Evolutionary conservation across 1,284 basidiomycete genomes (phyloP).

Genomic region (Irpex sp.): DNA sequence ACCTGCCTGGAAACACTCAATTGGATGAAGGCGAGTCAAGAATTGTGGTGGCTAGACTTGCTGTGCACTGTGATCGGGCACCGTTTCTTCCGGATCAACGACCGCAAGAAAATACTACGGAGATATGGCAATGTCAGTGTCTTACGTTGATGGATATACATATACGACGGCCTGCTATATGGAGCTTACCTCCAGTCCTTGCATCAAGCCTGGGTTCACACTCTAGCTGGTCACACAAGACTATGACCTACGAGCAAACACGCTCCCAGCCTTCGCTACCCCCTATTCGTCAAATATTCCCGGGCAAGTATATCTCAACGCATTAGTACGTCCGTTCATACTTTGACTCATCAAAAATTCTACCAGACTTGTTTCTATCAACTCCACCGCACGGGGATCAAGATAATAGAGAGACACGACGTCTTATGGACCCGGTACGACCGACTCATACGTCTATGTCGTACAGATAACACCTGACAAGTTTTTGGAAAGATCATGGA

Average conservation of each 20-base stretch:
- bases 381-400: too few species aligned
- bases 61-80: not conserved
- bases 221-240: too few species aligned
- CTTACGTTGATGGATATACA: not conserved
- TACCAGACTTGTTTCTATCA: too few species aligned
- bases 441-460: too few species aligned
- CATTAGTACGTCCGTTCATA: not conserved
- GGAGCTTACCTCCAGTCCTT: not conserved
- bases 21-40: not conserved
- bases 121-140: not conserved
- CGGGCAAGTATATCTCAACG: not conserved
- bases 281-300: not conserved
- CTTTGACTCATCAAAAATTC: too few species aligned
- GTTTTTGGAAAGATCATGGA: too few species aligned
- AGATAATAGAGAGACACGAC: too few species aligned
- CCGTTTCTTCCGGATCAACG: not conserved
- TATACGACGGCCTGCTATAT: not conserved
- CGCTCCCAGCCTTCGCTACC: not conserved
- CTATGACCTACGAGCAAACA: too few species aligned
- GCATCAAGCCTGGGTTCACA: not conserved
- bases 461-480: too few species aligned
- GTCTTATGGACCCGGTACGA: too few species aligned
- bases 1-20: not conserved
- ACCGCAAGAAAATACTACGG: not conserved
- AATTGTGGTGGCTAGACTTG: not conserved